Conservation (phyloP, 257 asterid species). For the Schizonepeta tenuifolia region DNA sequence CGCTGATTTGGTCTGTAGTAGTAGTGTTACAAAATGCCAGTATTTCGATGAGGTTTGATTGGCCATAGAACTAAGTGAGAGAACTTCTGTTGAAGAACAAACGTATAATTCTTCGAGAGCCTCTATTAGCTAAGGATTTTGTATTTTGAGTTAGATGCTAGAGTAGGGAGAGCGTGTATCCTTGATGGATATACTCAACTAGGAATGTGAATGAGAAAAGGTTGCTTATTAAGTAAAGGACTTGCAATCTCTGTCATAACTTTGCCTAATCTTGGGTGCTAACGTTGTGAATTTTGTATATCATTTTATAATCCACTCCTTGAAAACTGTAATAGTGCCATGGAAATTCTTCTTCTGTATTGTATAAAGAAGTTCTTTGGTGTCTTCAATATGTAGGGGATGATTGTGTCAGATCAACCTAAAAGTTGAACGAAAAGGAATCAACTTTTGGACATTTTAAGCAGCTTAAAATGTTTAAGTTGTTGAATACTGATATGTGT, state of each 20-base stretch:
- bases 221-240: not conserved
- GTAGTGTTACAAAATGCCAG: not conserved
- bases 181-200: too few species aligned
- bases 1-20: not conserved
- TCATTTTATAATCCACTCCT: not conserved
- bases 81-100: too few species aligned
- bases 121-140: not conserved
- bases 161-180: not conserved
- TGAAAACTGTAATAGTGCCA: not conserved
- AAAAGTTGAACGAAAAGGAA: not conserved
- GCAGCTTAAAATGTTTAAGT: slow-evolving; percentile 2
- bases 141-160: not conserved
- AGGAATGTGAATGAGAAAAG: not conserved
- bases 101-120: too few species aligned
- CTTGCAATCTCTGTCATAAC: slow-evolving; percentile 1
- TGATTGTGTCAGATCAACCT: slow-evolving; percentile 5
- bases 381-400: not conserved
- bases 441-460: not conserved
- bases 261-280: slow-evolving; percentile 11
- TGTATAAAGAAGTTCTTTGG: not conserved
- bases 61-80: not conserved
- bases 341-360: slow-evolving; percentile 12
- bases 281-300: not conserved
- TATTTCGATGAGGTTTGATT: not conserved
- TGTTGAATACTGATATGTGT: not conserved